phyloP scores from a whole-genome alignment of 2,329 filamentous ascomycete genomes.

The Cercospora zeina region DNA sequence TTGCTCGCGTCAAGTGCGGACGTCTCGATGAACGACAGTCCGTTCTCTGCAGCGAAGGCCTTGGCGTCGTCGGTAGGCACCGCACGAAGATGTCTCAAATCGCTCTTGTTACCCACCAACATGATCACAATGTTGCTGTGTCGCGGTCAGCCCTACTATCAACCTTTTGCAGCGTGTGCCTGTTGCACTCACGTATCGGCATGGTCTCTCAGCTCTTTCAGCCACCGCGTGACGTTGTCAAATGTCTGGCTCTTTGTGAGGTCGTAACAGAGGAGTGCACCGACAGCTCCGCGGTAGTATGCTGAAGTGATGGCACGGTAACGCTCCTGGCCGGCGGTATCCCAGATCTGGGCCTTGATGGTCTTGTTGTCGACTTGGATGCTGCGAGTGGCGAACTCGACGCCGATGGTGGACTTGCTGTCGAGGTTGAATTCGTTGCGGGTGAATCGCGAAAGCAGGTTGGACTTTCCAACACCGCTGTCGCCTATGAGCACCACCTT shows the following conservation, averaged over 20 bases:
- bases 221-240: slow-evolving; percentile 74
- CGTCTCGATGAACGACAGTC: slow-evolving; percentile 80
- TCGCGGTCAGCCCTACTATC: slow-evolving; percentile 41
- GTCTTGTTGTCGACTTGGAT: slow-evolving; percentile 99
- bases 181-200: slow-evolving; percentile 85
- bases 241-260: slow-evolving; percentile 33
- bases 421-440: slow-evolving; percentile 99
- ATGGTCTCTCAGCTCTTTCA: slow-evolving; percentile 97
- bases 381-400: slow-evolving; percentile 97
- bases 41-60: slow-evolving; percentile 80
- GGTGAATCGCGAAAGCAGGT: slow-evolving; percentile 96
- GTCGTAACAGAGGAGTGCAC: slow-evolving; percentile 91
- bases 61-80: slow-evolving; percentile 98
- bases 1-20: slow-evolving; percentile 98
- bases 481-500: slow-evolving; percentile 99
- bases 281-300: slow-evolving; percentile 87
- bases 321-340: slow-evolving; percentile 97
- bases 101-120: slow-evolving; percentile 99
- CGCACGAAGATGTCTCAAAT: slow-evolving; percentile 96
- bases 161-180: neutral
- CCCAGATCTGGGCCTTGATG: slow-evolving; percentile 99
- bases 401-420: slow-evolving; percentile 98
- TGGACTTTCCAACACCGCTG: slow-evolving; percentile 99
- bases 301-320: slow-evolving; percentile 97
- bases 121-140: slow-evolving; percentile 99